A percentile compares a stretch with the other conserved stretches of the same genome.
phyloP scores from a whole-genome alignment of 2,329 filamentous ascomycete species.

The Monilinia vaccinii-corymbosi region DNA sequence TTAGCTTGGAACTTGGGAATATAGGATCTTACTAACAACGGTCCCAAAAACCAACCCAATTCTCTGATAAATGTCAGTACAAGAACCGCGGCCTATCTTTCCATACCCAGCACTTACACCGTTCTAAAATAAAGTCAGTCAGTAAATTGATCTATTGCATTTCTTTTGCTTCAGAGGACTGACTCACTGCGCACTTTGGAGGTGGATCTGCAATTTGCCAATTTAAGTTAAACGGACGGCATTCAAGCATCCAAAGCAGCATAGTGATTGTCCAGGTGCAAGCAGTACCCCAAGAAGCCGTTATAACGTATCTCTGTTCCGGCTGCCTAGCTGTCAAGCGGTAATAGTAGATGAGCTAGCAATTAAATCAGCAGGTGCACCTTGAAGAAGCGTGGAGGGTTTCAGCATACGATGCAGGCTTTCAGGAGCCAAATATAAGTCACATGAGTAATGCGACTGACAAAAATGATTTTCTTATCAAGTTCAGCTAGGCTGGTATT shows the following conservation, averaged over 20 bases:
- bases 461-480: conserved; percentile 16
- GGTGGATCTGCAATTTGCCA: not conserved
- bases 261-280: not conserved
- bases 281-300: not conserved
- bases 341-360: conserved; percentile 19
- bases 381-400: no score
- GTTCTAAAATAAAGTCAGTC: not conserved
- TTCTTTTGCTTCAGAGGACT: not conserved
- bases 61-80: not conserved
- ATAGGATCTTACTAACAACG: not conserved
- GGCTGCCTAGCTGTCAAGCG: conserved; percentile 12
- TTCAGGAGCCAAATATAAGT: conserved; percentile 24
- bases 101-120: not conserved
- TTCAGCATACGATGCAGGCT: conserved; percentile 18
- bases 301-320: conserved; percentile 9
- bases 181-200: conserved; percentile 5
- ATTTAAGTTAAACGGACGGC: not conserved
- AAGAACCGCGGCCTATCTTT: fast-evolving
- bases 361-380: not conserved
- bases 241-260: not conserved
- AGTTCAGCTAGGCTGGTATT: conserved; percentile 11
- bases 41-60: not conserved
- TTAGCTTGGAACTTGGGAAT: not conserved
- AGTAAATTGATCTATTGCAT: not conserved
- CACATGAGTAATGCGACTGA: conserved; percentile 15